These are phyloP conservation scores for Cardamine chenopodiifolia DNA, from an alignment of 345 rosid species.

Conservation along the genomic window DNA sequence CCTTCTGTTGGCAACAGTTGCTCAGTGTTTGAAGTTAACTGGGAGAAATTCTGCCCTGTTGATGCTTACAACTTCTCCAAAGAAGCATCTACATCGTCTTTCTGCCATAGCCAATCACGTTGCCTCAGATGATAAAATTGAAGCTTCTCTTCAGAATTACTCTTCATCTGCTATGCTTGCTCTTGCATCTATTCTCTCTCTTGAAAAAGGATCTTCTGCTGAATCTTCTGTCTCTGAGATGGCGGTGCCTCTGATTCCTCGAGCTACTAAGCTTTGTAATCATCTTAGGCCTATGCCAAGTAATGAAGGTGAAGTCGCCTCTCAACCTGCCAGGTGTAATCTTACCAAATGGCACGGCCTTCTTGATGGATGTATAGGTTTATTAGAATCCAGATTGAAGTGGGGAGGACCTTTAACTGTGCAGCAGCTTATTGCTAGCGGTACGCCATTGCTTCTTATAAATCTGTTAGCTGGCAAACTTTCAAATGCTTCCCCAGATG, in stretches of 20 bases:
- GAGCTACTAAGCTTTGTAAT: constrained; percentile 74
- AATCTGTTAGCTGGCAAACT: constrained; percentile 58
- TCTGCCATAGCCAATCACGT: constrained; percentile 70
- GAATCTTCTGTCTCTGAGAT: constrained; percentile 76
- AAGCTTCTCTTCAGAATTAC: constrained; percentile 61
- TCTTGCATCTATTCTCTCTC: constrained; percentile 87
- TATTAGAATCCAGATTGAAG: constrained; percentile 78
- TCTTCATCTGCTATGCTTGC: constrained; percentile 93
- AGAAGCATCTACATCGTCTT: constrained; percentile 82
- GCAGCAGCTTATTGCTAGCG: constrained; percentile 85
- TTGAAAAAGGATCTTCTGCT: constrained; percentile 76
- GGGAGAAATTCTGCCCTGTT: constrained; percentile 86
- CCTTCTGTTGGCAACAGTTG: constrained; percentile 71
- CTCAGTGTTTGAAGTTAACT: constrained; percentile 79
- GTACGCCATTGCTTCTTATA: constrained; percentile 73
- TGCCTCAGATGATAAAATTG: constrained; percentile 66
- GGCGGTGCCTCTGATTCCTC: constrained; percentile 89
- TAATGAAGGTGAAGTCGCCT: constrained; percentile 47
- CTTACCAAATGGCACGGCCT: constrained; percentile 87
- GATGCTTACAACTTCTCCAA: constrained; percentile 85
- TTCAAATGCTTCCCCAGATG: constrained; percentile 49
- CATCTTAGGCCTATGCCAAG: constrained; percentile 59
- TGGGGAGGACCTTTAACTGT: constrained; percentile 87
- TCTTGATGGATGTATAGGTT: constrained; percentile 90
- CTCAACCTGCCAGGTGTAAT: constrained; percentile 30